Evolutionary conservation across 495 filamentous ascomycete species (phyloP).

Genomic region (Neurospora africana): DNA sequence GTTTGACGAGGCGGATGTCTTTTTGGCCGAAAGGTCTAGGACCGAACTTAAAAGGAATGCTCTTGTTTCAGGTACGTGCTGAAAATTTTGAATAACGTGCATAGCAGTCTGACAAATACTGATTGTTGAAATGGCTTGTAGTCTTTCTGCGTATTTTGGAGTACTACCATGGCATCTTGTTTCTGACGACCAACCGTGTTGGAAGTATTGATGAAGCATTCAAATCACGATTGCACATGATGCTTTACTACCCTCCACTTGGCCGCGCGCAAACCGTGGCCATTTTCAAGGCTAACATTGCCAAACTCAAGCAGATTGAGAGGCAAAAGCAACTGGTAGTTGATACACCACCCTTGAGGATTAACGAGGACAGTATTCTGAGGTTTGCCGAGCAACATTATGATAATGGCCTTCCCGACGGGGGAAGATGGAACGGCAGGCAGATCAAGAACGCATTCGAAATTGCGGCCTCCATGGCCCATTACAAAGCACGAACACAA

Average conservation of each 20-base stretch:
- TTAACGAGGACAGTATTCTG: slow-evolving; percentile 11
- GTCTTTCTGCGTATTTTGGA: slow-evolving; percentile 49
- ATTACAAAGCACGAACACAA: not conserved
- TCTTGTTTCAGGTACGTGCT: not conserved
- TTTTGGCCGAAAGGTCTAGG: slow-evolving; percentile 27
- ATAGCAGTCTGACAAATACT: no score
- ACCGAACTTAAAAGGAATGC: not conserved
- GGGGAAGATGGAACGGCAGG: slow-evolving; percentile 32
- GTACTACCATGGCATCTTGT: slow-evolving; percentile 49
- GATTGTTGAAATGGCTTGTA: not conserved
- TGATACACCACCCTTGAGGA: not conserved
- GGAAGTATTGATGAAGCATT: slow-evolving; percentile 45
- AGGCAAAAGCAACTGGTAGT: not conserved
- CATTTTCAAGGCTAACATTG: slow-evolving; percentile 26
- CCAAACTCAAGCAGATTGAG: slow-evolving; percentile 8
- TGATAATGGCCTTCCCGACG: not conserved
- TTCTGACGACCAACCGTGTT: slow-evolving; percentile 48
- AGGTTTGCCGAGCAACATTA: not conserved
- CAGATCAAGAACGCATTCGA: slow-evolving; percentile 39
- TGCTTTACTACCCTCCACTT: slow-evolving; percentile 36
- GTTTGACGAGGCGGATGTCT: slow-evolving; percentile 49
- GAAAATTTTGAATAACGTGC: not conserved
- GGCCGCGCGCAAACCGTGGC: slow-evolving; percentile 17
- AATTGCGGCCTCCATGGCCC: slow-evolving; percentile 29
- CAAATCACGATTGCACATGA: slow-evolving; percentile 42